Evolutionary conservation across 2,329 filamentous ascomycete genomes (phyloP).

Genomic region (Botrytis tulipae): DNA sequence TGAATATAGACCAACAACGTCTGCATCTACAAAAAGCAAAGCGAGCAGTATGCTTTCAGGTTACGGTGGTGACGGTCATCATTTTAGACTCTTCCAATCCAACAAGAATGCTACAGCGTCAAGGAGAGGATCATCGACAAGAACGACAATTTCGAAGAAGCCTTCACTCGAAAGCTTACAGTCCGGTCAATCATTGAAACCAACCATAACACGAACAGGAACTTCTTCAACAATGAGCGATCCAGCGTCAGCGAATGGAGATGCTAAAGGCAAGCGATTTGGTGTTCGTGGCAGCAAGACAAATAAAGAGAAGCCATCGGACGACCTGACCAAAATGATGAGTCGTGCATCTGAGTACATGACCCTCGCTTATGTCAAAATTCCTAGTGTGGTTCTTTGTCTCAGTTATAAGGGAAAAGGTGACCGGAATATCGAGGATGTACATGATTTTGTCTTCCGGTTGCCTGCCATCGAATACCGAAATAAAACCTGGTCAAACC

Average conservation of each 20-base stretch:
- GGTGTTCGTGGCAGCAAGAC: conserved; percentile 49
- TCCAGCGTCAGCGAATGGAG: conserved; percentile 32
- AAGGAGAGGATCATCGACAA: conserved; percentile 22
- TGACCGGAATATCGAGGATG: conserved; percentile 91
- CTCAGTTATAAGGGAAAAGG: conserved; percentile 95
- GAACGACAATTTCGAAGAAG: conserved; percentile 35
- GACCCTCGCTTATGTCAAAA: conserved; percentile 93
- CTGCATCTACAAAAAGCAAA: conserved; percentile 29
- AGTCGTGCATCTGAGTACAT: conserved; percentile 92
- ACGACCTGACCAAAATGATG: conserved; percentile 97
- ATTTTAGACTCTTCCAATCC: conserved; percentile 46
- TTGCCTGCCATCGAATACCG: conserved; percentile 92
- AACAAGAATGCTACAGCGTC: conserved; percentile 34
- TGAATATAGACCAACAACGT: conserved; percentile 39
- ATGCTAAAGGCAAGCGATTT: conserved; percentile 50
- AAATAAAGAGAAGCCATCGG: conserved; percentile 64
- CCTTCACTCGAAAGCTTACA: conserved; percentile 37
- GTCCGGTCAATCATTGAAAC: conserved; percentile 31
- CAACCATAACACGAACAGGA: conserved; percentile 31
- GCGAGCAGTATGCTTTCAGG: conserved; percentile 33
- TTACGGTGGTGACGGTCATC: conserved; percentile 37
- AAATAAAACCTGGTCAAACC: conserved; percentile 99
- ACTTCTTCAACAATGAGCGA: conserved; percentile 32
- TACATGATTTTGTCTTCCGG: conserved; percentile 96
- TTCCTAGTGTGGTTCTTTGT: conserved; percentile 92